phyloP scores from a whole-genome alignment of 1,284 basidiomycete genomes.

The Nidula niveotomentosa region DNA sequence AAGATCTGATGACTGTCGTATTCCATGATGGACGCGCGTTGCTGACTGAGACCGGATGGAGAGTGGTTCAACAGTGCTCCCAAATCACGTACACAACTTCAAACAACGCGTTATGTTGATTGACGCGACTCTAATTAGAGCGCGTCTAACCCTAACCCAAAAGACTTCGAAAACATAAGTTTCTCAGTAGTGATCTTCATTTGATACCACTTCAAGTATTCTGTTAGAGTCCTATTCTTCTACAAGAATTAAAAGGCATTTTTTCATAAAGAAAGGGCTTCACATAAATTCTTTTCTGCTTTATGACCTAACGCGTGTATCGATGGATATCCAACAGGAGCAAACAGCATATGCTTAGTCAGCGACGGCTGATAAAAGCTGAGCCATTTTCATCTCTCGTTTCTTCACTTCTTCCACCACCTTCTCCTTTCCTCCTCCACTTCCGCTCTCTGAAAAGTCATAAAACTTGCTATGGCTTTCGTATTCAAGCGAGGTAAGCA shows the following conservation, averaged over 20 bases:
- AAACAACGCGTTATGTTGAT: conserved; percentile 24
- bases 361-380: conserved; percentile 7
- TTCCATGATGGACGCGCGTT: neutral
- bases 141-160: conserved; percentile 15
- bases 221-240: too few relatives aligned
- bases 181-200: too few relatives aligned
- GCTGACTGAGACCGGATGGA: neutral
- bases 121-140: conserved; percentile 17
- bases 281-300: neutral
- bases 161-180: neutral
- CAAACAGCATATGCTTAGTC: conserved; percentile 18
- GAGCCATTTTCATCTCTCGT: neutral
- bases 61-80: neutral
- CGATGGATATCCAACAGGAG: neutral
- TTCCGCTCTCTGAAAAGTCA: conserved; percentile 3
- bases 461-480: conserved; percentile 47
- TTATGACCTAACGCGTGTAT: neutral
- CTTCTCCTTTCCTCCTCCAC: conserved; percentile 6
- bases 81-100: conserved; percentile 18
- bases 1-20: too few relatives aligned
- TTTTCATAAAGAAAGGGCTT: too few relatives aligned
- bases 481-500: conserved; percentile 76
- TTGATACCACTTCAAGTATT: too few relatives aligned
- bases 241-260: too few relatives aligned
- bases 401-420: conserved; percentile 12